A percentile compares a stretch with the other conserved stretches of the same genome.
Conservation (phyloP, 2,329 filamentous ascomycete genomes). For the Phialophora expanda region DNA sequence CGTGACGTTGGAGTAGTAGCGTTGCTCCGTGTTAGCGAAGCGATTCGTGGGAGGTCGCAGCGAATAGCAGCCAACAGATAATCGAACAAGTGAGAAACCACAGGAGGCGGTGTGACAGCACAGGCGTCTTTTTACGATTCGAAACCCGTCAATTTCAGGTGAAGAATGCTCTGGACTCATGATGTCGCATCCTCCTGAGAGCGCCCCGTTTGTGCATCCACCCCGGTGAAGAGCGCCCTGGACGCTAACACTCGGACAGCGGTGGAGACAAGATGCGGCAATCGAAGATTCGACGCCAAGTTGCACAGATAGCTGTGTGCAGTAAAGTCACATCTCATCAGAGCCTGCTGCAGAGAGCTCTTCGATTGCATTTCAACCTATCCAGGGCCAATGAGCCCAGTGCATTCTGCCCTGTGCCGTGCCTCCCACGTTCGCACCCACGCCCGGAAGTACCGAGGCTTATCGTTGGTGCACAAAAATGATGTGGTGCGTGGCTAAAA, state of each 20-base stretch:
- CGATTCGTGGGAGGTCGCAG: conserved; percentile 1
- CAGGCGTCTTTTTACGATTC: background rate
- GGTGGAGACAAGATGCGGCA: background rate
- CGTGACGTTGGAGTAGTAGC: conserved; percentile 11
- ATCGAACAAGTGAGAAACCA: conserved; percentile 2
- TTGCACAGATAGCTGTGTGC: conserved; percentile 4
- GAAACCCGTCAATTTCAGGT: background rate
- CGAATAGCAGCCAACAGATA: conserved; percentile 2
- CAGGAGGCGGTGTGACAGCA: conserved; percentile 24
- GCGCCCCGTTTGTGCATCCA: background rate
- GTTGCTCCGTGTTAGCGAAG: background rate
- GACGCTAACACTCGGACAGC: background rate
- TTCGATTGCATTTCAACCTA: conserved; percentile 1
- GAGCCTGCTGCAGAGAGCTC: background rate
- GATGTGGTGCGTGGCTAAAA: conserved; percentile 29
- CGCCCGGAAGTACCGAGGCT: conserved; percentile 31
- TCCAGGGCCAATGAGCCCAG: background rate
- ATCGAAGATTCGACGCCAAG: conserved; percentile 1
- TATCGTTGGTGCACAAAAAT: conserved; percentile 25
- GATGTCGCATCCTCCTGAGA: conserved; percentile 1
- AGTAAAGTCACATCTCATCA: background rate
- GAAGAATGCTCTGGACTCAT: conserved; percentile 15
- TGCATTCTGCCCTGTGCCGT: background rate
- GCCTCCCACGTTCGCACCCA: conserved; percentile 15
- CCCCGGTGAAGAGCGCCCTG: background rate